Percentiles rank a stretch among this genome's conserved stretches.
Evolutionary conservation across 768 basidiomycete species (phyloP).

Genomic region (Calocybe indica): DNA sequence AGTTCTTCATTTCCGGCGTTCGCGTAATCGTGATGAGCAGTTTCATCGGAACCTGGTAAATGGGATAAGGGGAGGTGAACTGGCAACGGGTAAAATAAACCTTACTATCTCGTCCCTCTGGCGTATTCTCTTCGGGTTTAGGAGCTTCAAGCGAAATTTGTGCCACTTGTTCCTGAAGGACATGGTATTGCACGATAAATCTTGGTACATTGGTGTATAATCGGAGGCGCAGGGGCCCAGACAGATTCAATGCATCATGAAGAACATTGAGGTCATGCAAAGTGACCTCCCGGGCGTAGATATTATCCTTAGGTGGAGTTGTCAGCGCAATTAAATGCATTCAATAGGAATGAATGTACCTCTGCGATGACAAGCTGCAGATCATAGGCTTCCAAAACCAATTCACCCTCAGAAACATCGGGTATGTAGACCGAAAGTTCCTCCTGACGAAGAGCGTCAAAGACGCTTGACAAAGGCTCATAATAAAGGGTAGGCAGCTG

Average conservation of each 20-base stretch:
- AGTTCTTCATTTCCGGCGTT: too few species aligned
- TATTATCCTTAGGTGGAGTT: constrained; percentile 48
- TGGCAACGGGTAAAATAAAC: too few species aligned
- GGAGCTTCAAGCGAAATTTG: constrained; percentile 15
- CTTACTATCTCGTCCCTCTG: background rate
- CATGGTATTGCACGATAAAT: constrained; percentile 62
- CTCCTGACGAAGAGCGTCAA: constrained; percentile 68
- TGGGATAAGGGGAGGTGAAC: too few species aligned
- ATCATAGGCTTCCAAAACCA: constrained; percentile 68
- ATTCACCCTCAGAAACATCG: constrained; percentile 51
- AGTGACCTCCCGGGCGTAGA: constrained; percentile 61
- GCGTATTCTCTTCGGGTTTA: background rate
- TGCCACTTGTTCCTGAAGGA: constrained; percentile 51
- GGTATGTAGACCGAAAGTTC: constrained; percentile 39
- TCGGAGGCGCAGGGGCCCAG: constrained; percentile 58
- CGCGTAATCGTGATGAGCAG: too few species aligned
- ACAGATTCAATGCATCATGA: constrained; percentile 57
- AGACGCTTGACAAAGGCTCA: constrained; percentile 64
- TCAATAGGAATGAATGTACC: constrained; percentile 27
- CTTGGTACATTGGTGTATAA: constrained; percentile 45
- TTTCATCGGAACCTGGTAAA: too few species aligned
- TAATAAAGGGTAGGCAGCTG: constrained; percentile 70
- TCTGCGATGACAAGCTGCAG: constrained; percentile 60
- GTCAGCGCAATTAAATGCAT: background rate
- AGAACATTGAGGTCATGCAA: constrained; percentile 68